Conservation (phyloP, 768 basidiomycete genomes). For the Lepiota venenata region DNA sequence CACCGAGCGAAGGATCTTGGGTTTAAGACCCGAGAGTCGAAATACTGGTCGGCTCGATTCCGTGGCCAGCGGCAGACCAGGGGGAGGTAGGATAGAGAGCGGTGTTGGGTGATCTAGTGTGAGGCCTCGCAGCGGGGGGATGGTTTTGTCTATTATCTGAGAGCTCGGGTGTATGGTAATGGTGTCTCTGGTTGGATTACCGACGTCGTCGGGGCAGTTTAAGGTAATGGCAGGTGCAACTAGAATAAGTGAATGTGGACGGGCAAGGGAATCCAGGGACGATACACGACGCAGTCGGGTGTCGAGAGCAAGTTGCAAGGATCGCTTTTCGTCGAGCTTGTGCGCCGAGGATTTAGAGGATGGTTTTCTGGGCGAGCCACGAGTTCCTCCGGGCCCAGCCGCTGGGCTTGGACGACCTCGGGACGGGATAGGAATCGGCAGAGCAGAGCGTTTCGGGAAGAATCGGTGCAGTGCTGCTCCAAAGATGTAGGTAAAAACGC, state of each 20-base stretch:
- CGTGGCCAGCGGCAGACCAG: not conserved
- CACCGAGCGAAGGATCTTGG: constrained; percentile 19
- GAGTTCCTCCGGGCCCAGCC: not conserved
- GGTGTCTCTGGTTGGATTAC: constrained; percentile 3
- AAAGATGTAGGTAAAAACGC: constrained; percentile 6
- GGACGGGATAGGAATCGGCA: not conserved
- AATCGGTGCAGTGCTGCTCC: constrained; percentile 5
- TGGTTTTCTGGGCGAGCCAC: not conserved
- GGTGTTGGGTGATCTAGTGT: constrained; percentile 9
- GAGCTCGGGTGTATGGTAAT: constrained; percentile 1
- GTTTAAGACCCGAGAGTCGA: constrained; percentile 22
- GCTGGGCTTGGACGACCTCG: not conserved
- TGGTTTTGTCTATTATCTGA: not conserved
- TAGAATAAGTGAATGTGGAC: not conserved
- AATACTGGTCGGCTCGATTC: constrained; percentile 16
- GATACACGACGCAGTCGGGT: not conserved
- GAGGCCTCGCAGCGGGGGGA: not conserved
- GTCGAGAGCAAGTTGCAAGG: not conserved
- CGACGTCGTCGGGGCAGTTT: constrained; percentile 9
- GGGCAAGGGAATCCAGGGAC: constrained; percentile 6
- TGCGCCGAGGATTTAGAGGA: not conserved
- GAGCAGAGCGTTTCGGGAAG: not conserved
- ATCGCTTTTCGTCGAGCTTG: not conserved
- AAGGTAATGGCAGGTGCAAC: constrained; percentile 11
- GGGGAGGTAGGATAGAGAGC: constrained; percentile 9